Conservation (phyloP, 2,329 filamentous ascomycete genomes). For the Penicillium palitans region DNA sequence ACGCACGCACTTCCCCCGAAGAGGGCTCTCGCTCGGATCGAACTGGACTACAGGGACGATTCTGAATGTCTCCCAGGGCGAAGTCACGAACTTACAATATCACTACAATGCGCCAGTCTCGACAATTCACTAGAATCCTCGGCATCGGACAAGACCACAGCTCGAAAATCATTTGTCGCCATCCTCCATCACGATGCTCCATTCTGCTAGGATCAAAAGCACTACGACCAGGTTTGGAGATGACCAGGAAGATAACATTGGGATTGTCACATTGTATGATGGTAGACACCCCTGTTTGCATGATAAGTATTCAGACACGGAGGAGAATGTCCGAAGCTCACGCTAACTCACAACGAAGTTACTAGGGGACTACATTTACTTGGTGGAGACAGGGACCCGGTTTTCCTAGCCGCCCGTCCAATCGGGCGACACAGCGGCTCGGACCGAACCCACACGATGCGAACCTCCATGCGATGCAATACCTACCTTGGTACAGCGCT, state of each 20-base stretch:
- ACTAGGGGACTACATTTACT: not conserved
- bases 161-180: not conserved
- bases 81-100: not conserved
- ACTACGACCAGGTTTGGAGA: not conserved
- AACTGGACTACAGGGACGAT: not conserved
- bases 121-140: not conserved
- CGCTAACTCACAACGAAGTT: not conserved
- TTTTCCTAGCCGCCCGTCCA: not conserved
- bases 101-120: not conserved
- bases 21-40: not conserved
- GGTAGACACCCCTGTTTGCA: not conserved
- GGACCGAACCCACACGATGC: not conserved
- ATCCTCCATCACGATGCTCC: not conserved
- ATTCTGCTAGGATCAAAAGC: not conserved
- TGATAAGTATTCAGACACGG: not conserved
- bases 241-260: not conserved
- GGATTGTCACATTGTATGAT: not conserved
- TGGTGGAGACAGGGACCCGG: not conserved
- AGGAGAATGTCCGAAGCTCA: not conserved
- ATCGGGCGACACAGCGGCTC: constrained; percentile 3
- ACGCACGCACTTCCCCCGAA: not conserved
- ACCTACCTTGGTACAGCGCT: not conserved
- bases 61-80: not conserved
- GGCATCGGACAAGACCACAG: not conserved
- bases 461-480: not conserved